Evolutionary conservation across 164 flowering plant species (phyloP).

Genomic region (Aristolochia fimbriata): DNA sequence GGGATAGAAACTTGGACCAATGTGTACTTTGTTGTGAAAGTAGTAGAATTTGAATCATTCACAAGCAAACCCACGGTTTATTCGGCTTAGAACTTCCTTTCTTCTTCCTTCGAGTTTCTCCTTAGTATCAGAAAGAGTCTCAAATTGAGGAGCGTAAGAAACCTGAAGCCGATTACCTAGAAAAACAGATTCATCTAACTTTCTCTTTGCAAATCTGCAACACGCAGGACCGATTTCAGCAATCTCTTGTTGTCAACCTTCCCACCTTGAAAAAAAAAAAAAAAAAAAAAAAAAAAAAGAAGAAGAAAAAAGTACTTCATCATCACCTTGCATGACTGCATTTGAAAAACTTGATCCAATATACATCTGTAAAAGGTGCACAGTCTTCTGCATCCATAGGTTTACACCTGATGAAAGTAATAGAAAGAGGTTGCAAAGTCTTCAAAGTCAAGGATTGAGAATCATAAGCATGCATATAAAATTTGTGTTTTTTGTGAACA

Average conservation of each 20-base stretch:
- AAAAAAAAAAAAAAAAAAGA: background rate
- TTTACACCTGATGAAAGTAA: slow-evolving; percentile 40
- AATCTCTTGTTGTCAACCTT: background rate
- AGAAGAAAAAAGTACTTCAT: background rate
- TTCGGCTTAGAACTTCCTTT: slow-evolving; percentile 65
- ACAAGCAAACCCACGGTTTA: slow-evolving; percentile 48
- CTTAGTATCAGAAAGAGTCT: slow-evolving; percentile 64
- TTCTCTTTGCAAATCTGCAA: slow-evolving; percentile 83
- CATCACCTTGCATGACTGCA: slow-evolving; percentile 75
- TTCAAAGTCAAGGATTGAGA: background rate
- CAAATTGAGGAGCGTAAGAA: slow-evolving; percentile 80
- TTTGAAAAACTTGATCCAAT: slow-evolving; percentile 66
- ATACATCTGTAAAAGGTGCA: slow-evolving; percentile 78
- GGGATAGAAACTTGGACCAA: background rate
- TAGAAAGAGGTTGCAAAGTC: too few relatives aligned
- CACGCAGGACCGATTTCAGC: background rate
- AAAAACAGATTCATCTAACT: slow-evolving; percentile 77
- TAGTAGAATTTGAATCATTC: background rate
- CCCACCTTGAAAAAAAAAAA: background rate
- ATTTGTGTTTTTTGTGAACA: too few relatives aligned
- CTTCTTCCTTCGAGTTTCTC: slow-evolving; percentile 78
- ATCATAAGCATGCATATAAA: background rate
- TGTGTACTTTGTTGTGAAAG: background rate
- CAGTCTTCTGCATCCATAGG: slow-evolving; percentile 96
- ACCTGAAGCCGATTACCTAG: slow-evolving; percentile 72